Evolutionary conservation across 2,329 filamentous ascomycete species (phyloP).

Genomic region (Scedosporium boydii): DNA sequence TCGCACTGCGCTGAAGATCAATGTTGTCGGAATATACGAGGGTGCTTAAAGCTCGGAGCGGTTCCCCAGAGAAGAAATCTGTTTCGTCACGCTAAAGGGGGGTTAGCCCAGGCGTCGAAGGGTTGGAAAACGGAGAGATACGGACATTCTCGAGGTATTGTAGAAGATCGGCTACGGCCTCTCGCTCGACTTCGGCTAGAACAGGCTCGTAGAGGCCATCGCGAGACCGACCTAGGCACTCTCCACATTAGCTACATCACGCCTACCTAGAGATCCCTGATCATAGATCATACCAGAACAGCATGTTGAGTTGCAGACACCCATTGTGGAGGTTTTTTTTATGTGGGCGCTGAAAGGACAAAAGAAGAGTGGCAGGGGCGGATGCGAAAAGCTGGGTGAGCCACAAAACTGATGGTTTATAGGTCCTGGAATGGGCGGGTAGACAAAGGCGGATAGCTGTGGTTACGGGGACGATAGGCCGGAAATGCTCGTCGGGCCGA

Average conservation of each 20-base stretch:
- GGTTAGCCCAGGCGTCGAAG: conserved; percentile 19
- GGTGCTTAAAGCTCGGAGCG: conserved; percentile 85
- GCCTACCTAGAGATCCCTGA: background rate
- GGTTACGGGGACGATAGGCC: background rate
- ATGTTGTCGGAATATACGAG: conserved; percentile 98
- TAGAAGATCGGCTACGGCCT: conserved; percentile 90
- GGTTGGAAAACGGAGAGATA: conserved; percentile 11
- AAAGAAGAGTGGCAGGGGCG: background rate
- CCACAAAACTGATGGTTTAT: background rate
- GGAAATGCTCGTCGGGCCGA: background rate
- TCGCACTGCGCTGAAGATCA: conserved; percentile 92
- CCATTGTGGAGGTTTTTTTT: conserved; percentile 36
- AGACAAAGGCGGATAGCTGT: background rate
- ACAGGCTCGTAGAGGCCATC: conserved; percentile 80
- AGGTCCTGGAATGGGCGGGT: background rate
- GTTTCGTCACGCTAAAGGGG: conserved; percentile 73
- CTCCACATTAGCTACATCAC: background rate
- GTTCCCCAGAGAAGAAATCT: conserved; percentile 96
- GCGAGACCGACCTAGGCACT: conserved; percentile 55
- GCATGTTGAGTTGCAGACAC: conserved; percentile 49
- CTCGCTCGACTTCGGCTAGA: conserved; percentile 89
- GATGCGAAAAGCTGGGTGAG: background rate
- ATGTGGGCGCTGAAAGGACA: background rate
- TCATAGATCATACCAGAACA: conserved; percentile 34
- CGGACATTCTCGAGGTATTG: conserved; percentile 93